Evolutionary conservation across 2,329 filamentous ascomycete species (phyloP), one percentile per base, ranked within the genome.

Genomic region (Cryphonectria japonica): DNA sequence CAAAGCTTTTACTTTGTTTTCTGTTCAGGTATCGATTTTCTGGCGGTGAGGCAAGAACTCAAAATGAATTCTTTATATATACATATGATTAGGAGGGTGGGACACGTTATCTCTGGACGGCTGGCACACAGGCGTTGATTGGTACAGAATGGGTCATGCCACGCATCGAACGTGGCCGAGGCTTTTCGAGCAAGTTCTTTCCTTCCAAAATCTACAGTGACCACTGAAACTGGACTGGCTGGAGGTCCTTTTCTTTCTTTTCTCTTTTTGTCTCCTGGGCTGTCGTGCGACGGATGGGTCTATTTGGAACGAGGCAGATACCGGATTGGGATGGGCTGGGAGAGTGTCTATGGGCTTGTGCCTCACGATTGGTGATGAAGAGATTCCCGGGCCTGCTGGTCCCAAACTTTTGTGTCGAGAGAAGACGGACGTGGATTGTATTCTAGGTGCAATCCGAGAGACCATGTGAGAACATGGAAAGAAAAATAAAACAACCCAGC

Each of bases 51-150:
- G 43, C 26, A 65, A 67, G 68, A 32, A 50, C 65, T 64, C 59
- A 73, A 71, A 73, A 73, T 26, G 71, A 39, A 39, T 72, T 62
- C 26, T 64, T 69, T 57, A 2, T n/a, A n/a, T 50, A n/a, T n/a
- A 50, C n/a, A 16, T 50, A 50, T n/a, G 32, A 50, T 16, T 43
- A n/a, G 59, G 41, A 57, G 22, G 60, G 39, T 34, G 43, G 59
- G 32, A 62, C 43, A 52, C 61, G 69, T 54, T 60, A 60, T 16
- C n/a, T 65, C 39, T 39, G 50, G 43, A 59, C 50, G 60, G 46
- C 29, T 65, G 57, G 69, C 65, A 71, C 32, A 71, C 50, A 61
- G 66, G 71, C 69, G 69, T 71, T 73, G 60, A 54, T 65, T 68
- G 59, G 50, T 39, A 39, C 52, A 43, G 32, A 37, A 54, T 13